Percentiles rank a stretch among this genome's conserved stretches.
Evolutionary conservation across 176 grass and related monocot species (phyloP).

Genomic region (Hyparrhenia diplandra): DNA sequence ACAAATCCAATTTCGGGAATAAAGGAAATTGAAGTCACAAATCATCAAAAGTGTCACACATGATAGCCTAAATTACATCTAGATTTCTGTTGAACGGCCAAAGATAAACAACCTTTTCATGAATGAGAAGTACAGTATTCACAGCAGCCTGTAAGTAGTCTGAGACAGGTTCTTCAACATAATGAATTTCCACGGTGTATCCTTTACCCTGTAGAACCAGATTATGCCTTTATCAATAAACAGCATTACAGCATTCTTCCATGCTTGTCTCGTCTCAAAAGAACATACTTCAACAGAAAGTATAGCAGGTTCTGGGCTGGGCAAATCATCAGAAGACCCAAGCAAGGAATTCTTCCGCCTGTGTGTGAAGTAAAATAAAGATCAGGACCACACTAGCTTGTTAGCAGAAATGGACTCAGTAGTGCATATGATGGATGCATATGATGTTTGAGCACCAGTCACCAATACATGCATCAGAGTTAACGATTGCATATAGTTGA

Average conservation of each 20-base stretch:
- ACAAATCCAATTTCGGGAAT: not conserved
- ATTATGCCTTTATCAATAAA: conserved; percentile 18
- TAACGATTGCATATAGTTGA: not conserved
- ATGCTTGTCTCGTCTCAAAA: conserved; percentile 12
- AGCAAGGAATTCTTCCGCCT: conserved; percentile 55
- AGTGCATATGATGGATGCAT: not conserved
- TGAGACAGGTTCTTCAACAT: conserved; percentile 87
- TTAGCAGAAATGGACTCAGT: not conserved
- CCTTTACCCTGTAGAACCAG: conserved; percentile 72
- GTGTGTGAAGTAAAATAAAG: conserved; percentile 23
- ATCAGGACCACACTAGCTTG: not conserved
- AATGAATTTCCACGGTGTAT: conserved; percentile 83
- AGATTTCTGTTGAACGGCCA: not conserved
- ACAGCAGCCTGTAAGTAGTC: conserved; percentile 81
- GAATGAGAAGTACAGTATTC: conserved; percentile 73
- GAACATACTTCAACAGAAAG: conserved; percentile 94
- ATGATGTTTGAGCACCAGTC: not conserved
- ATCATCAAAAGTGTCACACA: not conserved
- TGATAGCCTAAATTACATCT: conserved; percentile 10
- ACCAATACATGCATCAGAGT: not conserved
- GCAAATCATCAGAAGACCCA: conserved; percentile 50
- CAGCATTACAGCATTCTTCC: not conserved
- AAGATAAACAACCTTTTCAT: conserved; percentile 63
- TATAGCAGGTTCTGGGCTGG: conserved; percentile 71
- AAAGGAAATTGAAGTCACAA: not conserved